phyloP scores from a whole-genome alignment of 2,329 filamentous ascomycete species.

The Aspergillus arachidicola region DNA sequence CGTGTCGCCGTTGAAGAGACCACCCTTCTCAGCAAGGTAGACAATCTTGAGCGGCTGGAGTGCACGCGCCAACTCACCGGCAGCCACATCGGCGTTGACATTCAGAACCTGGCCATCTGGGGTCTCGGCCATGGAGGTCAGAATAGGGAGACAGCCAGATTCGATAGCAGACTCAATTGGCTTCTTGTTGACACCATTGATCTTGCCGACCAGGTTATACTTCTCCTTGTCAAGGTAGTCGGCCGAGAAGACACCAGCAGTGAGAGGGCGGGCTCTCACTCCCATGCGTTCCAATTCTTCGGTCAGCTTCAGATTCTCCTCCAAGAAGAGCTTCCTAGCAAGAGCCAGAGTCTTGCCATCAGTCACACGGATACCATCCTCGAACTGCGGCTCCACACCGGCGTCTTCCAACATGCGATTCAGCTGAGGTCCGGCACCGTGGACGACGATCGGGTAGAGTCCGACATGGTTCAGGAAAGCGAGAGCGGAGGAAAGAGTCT shows the following conservation, averaged over 20 bases:
- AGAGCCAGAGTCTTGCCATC: slow-evolving; percentile 92
- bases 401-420: slow-evolving; percentile 88
- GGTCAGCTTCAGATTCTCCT: slow-evolving; percentile 92
- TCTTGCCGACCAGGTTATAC: slow-evolving; percentile 93
- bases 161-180: slow-evolving; percentile 90
- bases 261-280: slow-evolving; percentile 85
- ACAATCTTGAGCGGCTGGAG: slow-evolving; percentile 96
- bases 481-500: slow-evolving; percentile 85
- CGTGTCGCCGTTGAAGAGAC: slow-evolving; percentile 90
- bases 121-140: slow-evolving; percentile 96
- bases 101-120: slow-evolving; percentile 90
- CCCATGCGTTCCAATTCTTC: slow-evolving; percentile 88
- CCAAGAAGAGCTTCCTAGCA: slow-evolving; percentile 87
- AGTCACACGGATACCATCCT: slow-evolving; percentile 93
- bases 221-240: slow-evolving; percentile 96
- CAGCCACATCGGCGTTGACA: slow-evolving; percentile 96
- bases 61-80: slow-evolving; percentile 84
- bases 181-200: slow-evolving; percentile 86
- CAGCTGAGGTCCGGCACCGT: slow-evolving; percentile 92
- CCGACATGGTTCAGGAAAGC: slow-evolving; percentile 94
- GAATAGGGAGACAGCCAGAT: slow-evolving; percentile 86
- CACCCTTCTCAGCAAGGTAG: slow-evolving; percentile 97
- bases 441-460: slow-evolving; percentile 91
- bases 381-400: slow-evolving; percentile 91
- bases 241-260: slow-evolving; percentile 84